Percentiles rank a stretch among this genome's conserved stretches.
Conservation (phyloP, 108 stramenopile species). For the Skeletonema marinoi region DNA sequence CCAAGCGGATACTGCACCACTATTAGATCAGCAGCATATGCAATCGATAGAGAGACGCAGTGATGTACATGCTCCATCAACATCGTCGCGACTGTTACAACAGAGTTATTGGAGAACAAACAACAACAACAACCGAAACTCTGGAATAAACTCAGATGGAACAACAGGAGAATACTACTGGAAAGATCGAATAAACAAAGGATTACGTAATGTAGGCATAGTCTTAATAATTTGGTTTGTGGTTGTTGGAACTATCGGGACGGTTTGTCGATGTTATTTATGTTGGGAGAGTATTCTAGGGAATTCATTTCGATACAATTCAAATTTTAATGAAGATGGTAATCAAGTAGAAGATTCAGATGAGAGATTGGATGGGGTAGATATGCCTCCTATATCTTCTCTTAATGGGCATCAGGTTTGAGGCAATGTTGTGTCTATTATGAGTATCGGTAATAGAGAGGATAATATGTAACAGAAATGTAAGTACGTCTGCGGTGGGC, state of each 20-base stretch:
- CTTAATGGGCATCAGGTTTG: neutral
- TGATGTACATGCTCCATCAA: neutral
- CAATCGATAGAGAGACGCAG: neutral
- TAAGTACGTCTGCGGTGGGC: too few species aligned
- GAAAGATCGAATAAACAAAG: neutral
- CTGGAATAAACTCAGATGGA: neutral
- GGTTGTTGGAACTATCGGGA: neutral
- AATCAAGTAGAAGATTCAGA: neutral
- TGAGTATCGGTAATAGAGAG: too few species aligned
- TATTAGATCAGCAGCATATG: neutral
- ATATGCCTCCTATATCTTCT: neutral
- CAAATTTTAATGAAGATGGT: neutral
- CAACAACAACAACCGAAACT: neutral
- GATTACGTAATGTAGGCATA: neutral
- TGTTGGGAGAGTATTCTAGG: neutral
- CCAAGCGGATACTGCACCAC: too few species aligned
- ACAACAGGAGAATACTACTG: neutral
- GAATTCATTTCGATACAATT: neutral
- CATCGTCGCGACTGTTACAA: neutral
- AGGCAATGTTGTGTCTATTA: neutral
- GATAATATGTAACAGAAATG: too few species aligned
- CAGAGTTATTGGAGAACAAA: neutral
- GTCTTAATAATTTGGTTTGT: neutral
- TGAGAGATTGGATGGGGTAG: neutral
- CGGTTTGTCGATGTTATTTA: neutral